Evolutionary conservation across 805 yeast species (phyloP).

Genomic region (Yamadazyma philogaea): DNA sequence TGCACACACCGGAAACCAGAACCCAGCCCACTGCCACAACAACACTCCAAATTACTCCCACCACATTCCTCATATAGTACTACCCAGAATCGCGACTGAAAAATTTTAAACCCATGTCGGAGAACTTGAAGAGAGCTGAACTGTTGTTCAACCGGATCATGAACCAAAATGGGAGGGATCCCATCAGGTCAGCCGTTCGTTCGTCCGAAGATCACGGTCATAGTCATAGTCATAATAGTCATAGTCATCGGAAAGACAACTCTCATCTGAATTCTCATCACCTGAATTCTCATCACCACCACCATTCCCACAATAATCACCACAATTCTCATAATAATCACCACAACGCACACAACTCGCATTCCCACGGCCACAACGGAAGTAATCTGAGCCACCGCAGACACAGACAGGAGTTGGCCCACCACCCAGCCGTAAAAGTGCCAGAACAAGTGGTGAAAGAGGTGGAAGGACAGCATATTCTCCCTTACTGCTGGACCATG

Average conservation of each 20-base stretch:
- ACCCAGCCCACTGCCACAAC: too few relatives aligned
- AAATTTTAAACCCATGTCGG: conserved; percentile 31
- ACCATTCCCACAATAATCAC: neutral
- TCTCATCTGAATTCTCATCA: conserved; percentile 11
- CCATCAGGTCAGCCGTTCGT: conserved; percentile 2
- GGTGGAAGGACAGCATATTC: conserved; percentile 32
- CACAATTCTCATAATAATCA: neutral
- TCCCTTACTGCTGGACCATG: conserved; percentile 49
- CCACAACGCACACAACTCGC: neutral
- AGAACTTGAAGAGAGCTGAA: conserved; percentile 46
- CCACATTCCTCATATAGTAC: neutral
- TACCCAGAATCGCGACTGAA: neutral
- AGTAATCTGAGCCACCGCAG: too few relatives aligned
- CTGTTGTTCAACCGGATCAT: conserved; percentile 45
- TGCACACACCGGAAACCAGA: too few relatives aligned
- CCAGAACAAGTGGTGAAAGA: conserved; percentile 28
- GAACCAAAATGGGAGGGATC: conserved; percentile 30
- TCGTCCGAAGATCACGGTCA: conserved; percentile 8
- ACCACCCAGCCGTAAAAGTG: conserved; percentile 31
- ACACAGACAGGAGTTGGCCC: conserved; percentile 9
- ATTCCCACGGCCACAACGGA: conserved; percentile 3
- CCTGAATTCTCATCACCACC: conserved; percentile 7
- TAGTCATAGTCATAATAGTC: conserved; percentile 10
- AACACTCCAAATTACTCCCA: too few relatives aligned
- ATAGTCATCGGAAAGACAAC: conserved; percentile 8